A percentile compares a stretch with the other conserved stretches of the same genome.
Conservation (phyloP, 208 protist genomes). For the Herpetomonas samuelpessoai region DNA sequence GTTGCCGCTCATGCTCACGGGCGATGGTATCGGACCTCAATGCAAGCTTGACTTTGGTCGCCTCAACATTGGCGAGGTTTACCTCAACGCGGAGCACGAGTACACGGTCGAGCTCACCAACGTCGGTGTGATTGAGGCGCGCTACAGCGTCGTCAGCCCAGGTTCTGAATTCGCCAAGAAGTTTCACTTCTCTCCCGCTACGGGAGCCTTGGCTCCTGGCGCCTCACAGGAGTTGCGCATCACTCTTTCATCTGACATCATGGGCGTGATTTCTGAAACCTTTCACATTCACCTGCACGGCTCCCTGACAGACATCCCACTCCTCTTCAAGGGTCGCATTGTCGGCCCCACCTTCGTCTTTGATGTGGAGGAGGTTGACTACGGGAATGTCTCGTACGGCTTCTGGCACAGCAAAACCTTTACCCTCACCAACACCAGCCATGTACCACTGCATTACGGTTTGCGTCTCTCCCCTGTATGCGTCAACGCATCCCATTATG, state of each 20-base stretch:
- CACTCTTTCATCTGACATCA: conserved; percentile 76
- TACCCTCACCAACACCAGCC: conserved; percentile 92
- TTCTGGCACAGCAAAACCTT: conserved; percentile 77
- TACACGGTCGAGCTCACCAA: conserved; percentile 92
- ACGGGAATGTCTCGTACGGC: conserved; percentile 93
- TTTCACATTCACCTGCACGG: conserved; percentile 89
- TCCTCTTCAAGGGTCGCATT: conserved; percentile 88
- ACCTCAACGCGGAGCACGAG: conserved; percentile 91
- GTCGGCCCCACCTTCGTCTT: conserved; percentile 94
- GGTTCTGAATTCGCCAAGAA: conserved; percentile 59
- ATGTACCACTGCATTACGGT: conserved; percentile 91
- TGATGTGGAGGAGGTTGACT: conserved; percentile 89
- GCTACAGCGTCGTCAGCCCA: conserved; percentile 74
- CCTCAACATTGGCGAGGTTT: conserved; percentile 94
- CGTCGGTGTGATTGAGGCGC: conserved; percentile 86
- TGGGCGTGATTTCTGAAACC: conserved; percentile 89
- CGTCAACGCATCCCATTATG: conserved; percentile 58
- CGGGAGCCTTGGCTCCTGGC: conserved; percentile 72
- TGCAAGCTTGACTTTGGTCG: conserved; percentile 86
- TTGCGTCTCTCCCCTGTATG: conserved; percentile 75
- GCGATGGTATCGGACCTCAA: conserved; percentile 84
- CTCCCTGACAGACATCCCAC: conserved; percentile 60
- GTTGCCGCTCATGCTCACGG: conserved; percentile 80
- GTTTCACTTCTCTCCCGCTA: conserved; percentile 82
- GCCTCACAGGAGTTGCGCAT: conserved; percentile 65